phyloP scores from a whole-genome alignment of 2,329 filamentous ascomycete species.

The Acephala macrosclerotiorum region DNA sequence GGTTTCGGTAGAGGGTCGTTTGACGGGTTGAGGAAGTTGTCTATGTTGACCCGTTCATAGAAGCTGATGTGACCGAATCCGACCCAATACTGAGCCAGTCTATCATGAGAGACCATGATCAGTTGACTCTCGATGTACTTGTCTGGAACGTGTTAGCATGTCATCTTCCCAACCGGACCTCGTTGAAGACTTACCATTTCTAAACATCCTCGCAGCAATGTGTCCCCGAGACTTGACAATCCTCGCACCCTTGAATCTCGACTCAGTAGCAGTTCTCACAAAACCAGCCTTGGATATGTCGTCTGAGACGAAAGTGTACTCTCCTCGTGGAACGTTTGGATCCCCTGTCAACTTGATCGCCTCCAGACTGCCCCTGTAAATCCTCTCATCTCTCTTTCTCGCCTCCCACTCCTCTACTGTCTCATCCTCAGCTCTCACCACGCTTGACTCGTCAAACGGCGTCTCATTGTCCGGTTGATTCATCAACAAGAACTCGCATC shows the following conservation, averaged over 20 bases:
- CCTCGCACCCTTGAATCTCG: conserved; percentile 75
- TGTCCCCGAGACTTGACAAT: conserved; percentile 80
- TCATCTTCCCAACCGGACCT: conserved; percentile 12
- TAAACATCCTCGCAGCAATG: conserved; percentile 76
- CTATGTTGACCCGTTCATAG: conserved; percentile 66
- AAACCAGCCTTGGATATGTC: conserved; percentile 76
- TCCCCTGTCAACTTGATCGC: conserved; percentile 94
- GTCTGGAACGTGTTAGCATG: conserved; percentile 57
- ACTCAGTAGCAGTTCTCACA: conserved; percentile 68
- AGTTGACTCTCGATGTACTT: conserved; percentile 78
- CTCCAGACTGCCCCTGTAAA: conserved; percentile 74
- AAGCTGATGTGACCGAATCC: conserved; percentile 66
- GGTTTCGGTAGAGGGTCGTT: conserved; percentile 25
- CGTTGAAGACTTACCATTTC: conserved; percentile 65
- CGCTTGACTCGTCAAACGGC: conserved; percentile 47
- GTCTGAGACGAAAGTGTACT: conserved; percentile 81
- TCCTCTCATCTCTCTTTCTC: conserved; percentile 54
- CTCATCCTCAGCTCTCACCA: conserved; percentile 52
- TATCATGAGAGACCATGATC: conserved; percentile 79
- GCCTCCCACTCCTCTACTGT: conserved; percentile 53
- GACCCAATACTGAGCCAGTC: conserved; percentile 84
- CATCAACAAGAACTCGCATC: conserved; percentile 86
- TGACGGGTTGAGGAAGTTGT: conserved; percentile 50
- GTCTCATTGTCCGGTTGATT: conserved; percentile 71
- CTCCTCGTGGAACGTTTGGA: conserved; percentile 85